These are phyloP conservation scores for Xylaria multiplex DNA, from an alignment of 2,329 filamentous ascomycete genomes.

Conservation along the genomic window DNA sequence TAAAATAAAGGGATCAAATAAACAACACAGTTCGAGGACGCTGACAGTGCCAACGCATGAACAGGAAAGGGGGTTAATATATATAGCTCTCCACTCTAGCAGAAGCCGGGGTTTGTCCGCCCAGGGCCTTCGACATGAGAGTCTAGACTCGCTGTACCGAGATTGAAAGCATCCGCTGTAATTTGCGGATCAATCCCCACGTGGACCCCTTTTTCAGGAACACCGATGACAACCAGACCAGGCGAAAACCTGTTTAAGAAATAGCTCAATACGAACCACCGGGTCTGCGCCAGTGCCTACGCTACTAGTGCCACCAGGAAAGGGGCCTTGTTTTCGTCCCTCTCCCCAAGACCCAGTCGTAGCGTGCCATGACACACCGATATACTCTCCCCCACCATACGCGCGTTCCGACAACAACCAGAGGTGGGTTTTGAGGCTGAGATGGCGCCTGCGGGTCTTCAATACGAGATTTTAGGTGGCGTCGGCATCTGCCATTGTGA, in stretches of 20 bases:
- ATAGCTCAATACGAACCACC: conserved; percentile 25
- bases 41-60: neutral
- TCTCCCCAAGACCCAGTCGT: conserved; percentile 16
- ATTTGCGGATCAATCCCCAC: conserved; percentile 21
- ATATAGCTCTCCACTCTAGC: conserved; percentile 19
- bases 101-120: conserved; percentile 2
- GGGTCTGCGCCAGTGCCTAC: neutral
- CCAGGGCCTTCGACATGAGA: neutral
- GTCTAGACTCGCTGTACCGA: conserved; percentile 25
- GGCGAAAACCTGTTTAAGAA: conserved; percentile 13
- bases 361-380: conserved; percentile 27
- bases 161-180: conserved; percentile 21
- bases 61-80: conserved; percentile 29
- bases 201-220: conserved; percentile 11
- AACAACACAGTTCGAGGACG: neutral
- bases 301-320: neutral
- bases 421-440: conserved; percentile 36
- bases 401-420: conserved; percentile 14
- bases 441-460: conserved; percentile 29
- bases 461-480: conserved; percentile 37
- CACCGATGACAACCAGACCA: neutral
- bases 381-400: conserved; percentile 26
- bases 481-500: conserved; percentile 25
- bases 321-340: conserved; percentile 20
- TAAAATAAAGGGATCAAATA: neutral